Evolutionary conservation across 441 rosid species (phyloP).

Genomic region (Pelargonium myrrhifolium): DNA sequence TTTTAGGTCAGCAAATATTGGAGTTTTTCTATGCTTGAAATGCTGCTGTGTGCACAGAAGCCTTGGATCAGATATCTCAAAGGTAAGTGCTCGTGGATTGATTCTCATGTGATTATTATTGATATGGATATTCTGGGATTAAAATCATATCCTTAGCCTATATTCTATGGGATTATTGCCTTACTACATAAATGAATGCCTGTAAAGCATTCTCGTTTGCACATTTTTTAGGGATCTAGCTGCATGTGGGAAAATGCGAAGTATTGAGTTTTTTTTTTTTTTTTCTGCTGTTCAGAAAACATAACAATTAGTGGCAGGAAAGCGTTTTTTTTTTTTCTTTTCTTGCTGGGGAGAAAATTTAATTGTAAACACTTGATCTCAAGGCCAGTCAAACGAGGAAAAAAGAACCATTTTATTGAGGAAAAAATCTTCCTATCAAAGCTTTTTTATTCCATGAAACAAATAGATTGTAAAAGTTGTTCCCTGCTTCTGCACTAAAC

Average conservation of each 20-base stretch:
- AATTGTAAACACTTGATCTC: not conserved
- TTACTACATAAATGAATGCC: not conserved
- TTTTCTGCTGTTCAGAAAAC: not conserved
- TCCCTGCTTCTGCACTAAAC: not conserved
- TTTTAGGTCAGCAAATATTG: conserved; percentile 91
- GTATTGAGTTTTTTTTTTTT: not conserved
- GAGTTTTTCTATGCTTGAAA: conserved; percentile 93
- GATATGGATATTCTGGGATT: not conserved
- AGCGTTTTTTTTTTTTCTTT: not conserved
- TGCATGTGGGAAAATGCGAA: not conserved
- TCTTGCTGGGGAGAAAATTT: not conserved
- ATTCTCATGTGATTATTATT: conserved; percentile 5
- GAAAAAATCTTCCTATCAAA: too few relatives aligned
- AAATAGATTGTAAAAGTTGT: not conserved
- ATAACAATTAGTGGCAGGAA: not conserved
- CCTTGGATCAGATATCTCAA: conserved; percentile 87
- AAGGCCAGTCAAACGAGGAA: too few relatives aligned
- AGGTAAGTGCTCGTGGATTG: conserved; percentile 40
- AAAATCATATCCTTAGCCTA: not conserved
- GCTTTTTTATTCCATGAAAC: not conserved
- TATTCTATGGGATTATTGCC: not conserved
- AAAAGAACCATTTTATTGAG: too few relatives aligned
- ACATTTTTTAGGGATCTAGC: not conserved
- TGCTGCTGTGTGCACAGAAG: conserved; percentile 96
- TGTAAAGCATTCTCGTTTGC: not conserved